Conservation (phyloP, 2,329 filamentous ascomycete genomes). For the Sporothrix pseudoabietina region DNA sequence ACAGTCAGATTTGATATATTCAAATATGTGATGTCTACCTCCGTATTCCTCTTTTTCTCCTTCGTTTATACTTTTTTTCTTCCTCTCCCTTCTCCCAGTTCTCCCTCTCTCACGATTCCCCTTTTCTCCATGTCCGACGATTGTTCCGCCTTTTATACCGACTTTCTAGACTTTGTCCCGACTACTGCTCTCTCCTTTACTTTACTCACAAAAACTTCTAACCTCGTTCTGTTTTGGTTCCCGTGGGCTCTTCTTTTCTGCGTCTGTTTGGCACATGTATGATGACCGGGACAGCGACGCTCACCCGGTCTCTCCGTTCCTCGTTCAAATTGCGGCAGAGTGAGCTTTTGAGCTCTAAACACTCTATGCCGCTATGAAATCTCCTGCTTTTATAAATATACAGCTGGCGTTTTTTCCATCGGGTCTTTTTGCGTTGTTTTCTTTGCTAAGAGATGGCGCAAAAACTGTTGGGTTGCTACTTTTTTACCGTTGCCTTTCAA, state of each 20-base stretch:
- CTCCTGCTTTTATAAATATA: neutral
- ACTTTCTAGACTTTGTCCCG: neutral
- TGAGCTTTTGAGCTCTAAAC: neutral
- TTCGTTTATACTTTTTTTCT: neutral
- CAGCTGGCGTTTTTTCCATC: neutral
- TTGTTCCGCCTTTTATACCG: neutral
- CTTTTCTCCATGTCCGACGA: neutral
- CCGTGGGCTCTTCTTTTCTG: slow-evolving; percentile 8
- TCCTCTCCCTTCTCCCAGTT: neutral
- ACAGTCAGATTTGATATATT: neutral
- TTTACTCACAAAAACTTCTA: slow-evolving; percentile 17
- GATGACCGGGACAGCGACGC: neutral
- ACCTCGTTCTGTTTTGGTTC: slow-evolving; percentile 1
- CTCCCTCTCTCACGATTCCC: neutral
- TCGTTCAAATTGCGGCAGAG: neutral
- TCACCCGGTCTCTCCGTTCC: neutral
- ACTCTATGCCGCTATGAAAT: too few relatives aligned
- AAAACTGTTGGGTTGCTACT: neutral
- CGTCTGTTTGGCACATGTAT: slow-evolving; percentile 9
- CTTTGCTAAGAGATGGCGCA: neutral
- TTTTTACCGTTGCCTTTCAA: too few relatives aligned
- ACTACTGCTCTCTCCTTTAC: neutral
- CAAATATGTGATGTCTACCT: neutral
- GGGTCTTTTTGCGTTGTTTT: neutral
- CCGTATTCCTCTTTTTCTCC: neutral